phyloP scores from a whole-genome alignment of 768 basidiomycete genomes.

The Udeniomyces megalosporus region DNA sequence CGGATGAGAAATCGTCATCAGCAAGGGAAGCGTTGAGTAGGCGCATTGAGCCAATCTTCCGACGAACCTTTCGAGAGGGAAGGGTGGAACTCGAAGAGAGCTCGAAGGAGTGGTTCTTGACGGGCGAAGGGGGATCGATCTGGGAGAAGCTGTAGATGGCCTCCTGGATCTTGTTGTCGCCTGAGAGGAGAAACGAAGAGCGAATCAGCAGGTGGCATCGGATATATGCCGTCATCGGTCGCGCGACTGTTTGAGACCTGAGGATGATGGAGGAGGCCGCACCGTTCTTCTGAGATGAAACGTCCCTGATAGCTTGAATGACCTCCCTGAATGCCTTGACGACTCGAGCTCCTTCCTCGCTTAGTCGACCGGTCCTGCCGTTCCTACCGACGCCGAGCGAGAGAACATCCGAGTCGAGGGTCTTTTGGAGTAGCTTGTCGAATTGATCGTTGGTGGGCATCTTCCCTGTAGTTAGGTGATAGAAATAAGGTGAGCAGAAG shows the following conservation, averaged over 20 bases:
- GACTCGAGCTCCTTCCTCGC: constrained; percentile 26
- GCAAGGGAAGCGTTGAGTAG: too few relatives aligned
- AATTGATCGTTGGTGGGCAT: constrained; percentile 11
- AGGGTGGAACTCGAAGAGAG: background rate
- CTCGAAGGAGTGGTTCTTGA: background rate
- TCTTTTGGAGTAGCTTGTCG: background rate
- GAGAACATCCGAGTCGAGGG: constrained; percentile 12
- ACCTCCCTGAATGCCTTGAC: constrained; percentile 26
- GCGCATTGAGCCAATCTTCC: background rate
- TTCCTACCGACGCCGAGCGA: constrained; percentile 5
- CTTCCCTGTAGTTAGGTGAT: constrained; percentile 2
- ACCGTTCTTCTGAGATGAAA: constrained; percentile 32
- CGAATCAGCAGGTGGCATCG: background rate
- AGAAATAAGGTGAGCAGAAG: too few relatives aligned
- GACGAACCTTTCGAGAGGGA: background rate
- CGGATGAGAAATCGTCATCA: background rate
- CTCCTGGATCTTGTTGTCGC: constrained; percentile 15
- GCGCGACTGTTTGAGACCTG: background rate
- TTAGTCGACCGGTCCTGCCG: constrained; percentile 25
- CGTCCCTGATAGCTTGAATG: constrained; percentile 23
- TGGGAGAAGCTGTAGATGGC: constrained; percentile 6
- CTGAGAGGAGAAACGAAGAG: background rate
- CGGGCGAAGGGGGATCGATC: background rate
- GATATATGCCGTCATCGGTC: background rate
- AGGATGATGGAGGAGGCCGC: background rate